Evolutionary conservation across 352 stramenopile species (phyloP), one percentile per base, ranked within the genome.

Genomic region (Globisporangium radiosum): DNA sequence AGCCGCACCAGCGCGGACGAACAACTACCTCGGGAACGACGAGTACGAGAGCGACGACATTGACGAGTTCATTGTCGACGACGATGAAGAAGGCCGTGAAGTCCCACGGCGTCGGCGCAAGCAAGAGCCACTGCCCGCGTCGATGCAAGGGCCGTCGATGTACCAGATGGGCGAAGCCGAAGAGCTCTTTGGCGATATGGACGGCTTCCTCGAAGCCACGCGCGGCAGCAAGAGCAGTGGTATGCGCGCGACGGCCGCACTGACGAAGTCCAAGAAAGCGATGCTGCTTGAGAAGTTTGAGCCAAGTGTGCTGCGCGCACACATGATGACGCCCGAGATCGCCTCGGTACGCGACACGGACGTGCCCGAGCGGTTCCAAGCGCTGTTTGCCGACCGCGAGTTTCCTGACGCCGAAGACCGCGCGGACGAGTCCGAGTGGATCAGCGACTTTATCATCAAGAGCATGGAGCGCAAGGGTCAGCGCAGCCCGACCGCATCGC

Each of bases 31-130:
- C 3, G 87, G 86, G 48, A 89, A 90, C 37, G 81, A 94, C 45
- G 87, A 95, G 57, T 95, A 94, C 66, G 85, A 94, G 66, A 94
- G 85, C 61, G 87, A 95, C 48, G 85, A 94, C 44, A 92, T 94
- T 59, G 87, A 94, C 49, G 87, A 94, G 56, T 96, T 96, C 44
- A 96, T 96, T 47, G 87, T 96, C 10, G 85, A 93, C 48, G 87
- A 96, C 50, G 87, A 96, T 44, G 87, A 96, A 68, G 87, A 96
- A 75, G 83, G 85, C 33, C 78, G 82, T 6, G 83, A 92, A 44
- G 78, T 78, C 14, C 80, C 77, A 7, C 81, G 85, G 33, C 79
- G 87, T n/a, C 75, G 79, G 44, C 77, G 84, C n/a, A 90, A 90
- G 63, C 75, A 88, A 59, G 81, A 81, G 49, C 75, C 81, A 13